Conservation (phyloP, 805 yeast genomes). For the Saccharomyces eubayanus region DNA sequence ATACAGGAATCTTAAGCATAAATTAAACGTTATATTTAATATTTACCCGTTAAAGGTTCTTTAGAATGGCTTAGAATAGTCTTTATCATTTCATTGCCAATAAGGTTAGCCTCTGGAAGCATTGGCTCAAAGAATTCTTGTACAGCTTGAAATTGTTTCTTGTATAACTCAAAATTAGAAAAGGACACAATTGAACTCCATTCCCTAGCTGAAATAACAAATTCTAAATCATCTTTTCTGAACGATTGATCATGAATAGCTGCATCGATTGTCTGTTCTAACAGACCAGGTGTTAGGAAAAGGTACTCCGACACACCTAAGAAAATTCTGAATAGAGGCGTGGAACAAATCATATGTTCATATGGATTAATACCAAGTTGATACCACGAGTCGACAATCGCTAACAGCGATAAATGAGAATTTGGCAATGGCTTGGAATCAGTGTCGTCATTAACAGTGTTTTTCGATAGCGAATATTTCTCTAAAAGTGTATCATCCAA, state of each 20-base stretch:
- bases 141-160: conserved; percentile 62
- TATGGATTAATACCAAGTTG: conserved; percentile 81
- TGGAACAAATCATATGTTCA: conserved; percentile 93
- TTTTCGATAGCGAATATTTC: conserved; percentile 65
- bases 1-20: neutral
- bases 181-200: conserved; percentile 79
- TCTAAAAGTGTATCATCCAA: conserved; percentile 74
- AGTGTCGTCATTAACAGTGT: conserved; percentile 19
- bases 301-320: conserved; percentile 89
- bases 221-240: conserved; percentile 85
- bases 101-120: conserved; percentile 77
- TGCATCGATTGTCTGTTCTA: conserved; percentile 73
- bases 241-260: conserved; percentile 60
- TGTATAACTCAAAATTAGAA: conserved; percentile 68
- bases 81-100: conserved; percentile 91
- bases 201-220: conserved; percentile 76
- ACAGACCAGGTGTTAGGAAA: conserved; percentile 71
- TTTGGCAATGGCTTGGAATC: conserved; percentile 42
- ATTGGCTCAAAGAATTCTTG: conserved; percentile 80
- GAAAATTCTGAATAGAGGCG: conserved; percentile 87
- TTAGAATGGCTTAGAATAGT: conserved; percentile 46
- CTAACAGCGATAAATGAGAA: conserved; percentile 80
- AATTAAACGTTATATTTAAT: neutral
- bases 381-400: conserved; percentile 92
- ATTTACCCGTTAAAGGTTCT: neutral